Evolutionary conservation across 768 basidiomycete genomes (phyloP), one percentile per base, ranked within the genome.

Genomic region (Lactifluus subvellereus): DNA sequence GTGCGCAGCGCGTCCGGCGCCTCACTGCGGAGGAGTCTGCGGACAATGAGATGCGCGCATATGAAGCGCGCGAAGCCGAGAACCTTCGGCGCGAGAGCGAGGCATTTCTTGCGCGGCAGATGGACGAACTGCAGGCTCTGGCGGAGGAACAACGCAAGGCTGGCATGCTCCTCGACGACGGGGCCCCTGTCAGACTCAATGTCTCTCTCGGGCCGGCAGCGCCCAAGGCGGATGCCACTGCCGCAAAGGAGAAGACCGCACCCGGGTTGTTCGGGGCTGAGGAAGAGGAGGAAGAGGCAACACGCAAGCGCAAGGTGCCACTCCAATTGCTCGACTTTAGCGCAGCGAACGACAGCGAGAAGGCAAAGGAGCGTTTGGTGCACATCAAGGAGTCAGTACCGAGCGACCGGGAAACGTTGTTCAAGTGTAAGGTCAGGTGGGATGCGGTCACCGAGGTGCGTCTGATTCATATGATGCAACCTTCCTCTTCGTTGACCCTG

Each of bases 71-170:
- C 56, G 93, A 97, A 74, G 84, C 85, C 8, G 94, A 90, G 71
- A 89, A 91, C 68, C 79, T 97, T 27, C 85, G 92, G 40, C 82
- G 85, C 54, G 94, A 98, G 74, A 94, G 93, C 0, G 96, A 98
- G 74, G 89, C 86, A 66, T 97, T 98, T 81, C 80, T 98, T 63
- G 91, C 91, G 40, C 82, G 86, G 59, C 94, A 97, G 71, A 94
- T 96, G 91, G 91, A 91, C 66, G 94, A 98, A 73, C 89, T 96
- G 86, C 92, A 94, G 67, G 88, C 91, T 2, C 77, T 96, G 33
- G 91, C 90, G 13, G 90, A 91, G 55, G 89, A 95, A 70, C 93
- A 97, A 70, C 86, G 91, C 66, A 90, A 91, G 70, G 91, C 91
- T 7, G 94, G 94, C 35, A 80, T 96, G 75, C 76, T 97, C 16